These are phyloP conservation scores for Pharus latifolius DNA, from an alignment of 176 grass and related monocot genomes.

Conservation along the genomic window DNA sequence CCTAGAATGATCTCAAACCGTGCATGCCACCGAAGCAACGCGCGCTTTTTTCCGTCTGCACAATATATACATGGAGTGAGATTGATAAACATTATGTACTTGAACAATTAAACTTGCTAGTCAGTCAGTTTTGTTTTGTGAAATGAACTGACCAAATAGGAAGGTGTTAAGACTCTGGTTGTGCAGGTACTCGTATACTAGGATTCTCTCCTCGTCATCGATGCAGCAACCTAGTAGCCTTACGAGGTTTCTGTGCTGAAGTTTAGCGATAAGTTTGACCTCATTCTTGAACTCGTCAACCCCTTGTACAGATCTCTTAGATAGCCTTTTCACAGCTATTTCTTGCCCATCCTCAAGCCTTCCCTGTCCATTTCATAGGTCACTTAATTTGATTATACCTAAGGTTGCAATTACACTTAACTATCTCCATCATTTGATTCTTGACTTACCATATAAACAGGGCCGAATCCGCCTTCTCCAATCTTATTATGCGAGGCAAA, in stretches of 20 bases:
- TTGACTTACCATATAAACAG: slow-evolving; percentile 41
- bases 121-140: background rate
- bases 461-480: slow-evolving; percentile 46
- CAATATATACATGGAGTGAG: too few species aligned
- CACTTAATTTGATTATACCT: too few species aligned
- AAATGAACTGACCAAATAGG: slow-evolving; percentile 38
- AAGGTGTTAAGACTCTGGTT: slow-evolving; percentile 45
- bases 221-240: slow-evolving; percentile 38
- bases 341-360: slow-evolving; percentile 38
- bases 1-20: slow-evolving; percentile 23
- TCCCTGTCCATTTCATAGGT: slow-evolving; percentile 14
- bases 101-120: too few species aligned
- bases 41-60: slow-evolving; percentile 27
- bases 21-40: slow-evolving; percentile 14
- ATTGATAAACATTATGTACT: background rate
- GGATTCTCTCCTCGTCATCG: slow-evolving; percentile 34
- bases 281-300: slow-evolving; percentile 44
- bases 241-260: slow-evolving; percentile 39
- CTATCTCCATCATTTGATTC: background rate
- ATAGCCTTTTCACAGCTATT: slow-evolving; percentile 52
- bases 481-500: slow-evolving; percentile 25
- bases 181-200: slow-evolving; percentile 54
- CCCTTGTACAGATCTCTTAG: slow-evolving; percentile 26
- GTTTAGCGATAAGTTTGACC: slow-evolving; percentile 41
- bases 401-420: too few species aligned